These are phyloP conservation scores for Yarrowia sp. DNA, from an alignment of 805 yeast genomes.

Conservation along the genomic window DNA sequence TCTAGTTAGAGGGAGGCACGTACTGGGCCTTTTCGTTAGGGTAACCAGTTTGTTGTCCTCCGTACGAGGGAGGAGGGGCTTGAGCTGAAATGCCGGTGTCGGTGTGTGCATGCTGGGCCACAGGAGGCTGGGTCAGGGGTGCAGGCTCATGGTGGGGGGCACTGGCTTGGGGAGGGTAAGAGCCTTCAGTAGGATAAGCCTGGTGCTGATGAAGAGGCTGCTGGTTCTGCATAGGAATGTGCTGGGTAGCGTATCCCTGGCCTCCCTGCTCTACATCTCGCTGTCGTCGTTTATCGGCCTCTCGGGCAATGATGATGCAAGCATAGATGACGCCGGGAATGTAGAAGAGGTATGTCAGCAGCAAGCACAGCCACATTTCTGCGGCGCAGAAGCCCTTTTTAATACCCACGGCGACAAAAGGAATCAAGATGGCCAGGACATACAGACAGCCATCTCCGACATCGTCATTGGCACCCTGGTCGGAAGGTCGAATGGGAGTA, in stretches of 20 bases:
- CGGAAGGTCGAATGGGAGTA: no score
- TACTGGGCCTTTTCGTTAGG: constrained; percentile 2
- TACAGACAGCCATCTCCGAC: background rate
- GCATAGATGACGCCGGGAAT: constrained; percentile 3
- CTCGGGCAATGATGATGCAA: background rate
- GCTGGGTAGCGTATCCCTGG: background rate
- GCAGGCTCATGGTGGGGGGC: constrained; percentile 3
- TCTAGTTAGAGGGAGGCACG: background rate
- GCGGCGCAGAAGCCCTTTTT: background rate
- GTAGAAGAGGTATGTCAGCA: background rate
- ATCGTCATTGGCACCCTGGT: background rate
- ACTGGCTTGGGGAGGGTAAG: background rate
- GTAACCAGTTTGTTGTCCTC: background rate
- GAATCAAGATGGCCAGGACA: background rate
- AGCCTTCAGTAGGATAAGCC: background rate
- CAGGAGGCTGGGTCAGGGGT: background rate
- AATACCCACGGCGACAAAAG: background rate
- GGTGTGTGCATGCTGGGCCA: background rate
- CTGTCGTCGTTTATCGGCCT: background rate
- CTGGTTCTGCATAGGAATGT: background rate
- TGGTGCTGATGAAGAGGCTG: constrained; percentile 8
- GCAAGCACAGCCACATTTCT: background rate
- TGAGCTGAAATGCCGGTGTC: background rate
- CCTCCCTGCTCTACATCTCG: background rate
- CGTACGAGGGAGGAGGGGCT: constrained; percentile 6